These are phyloP conservation scores for Aspergillus haitiensis DNA, from an alignment of 495 filamentous ascomycete genomes.

Conservation along the genomic window DNA sequence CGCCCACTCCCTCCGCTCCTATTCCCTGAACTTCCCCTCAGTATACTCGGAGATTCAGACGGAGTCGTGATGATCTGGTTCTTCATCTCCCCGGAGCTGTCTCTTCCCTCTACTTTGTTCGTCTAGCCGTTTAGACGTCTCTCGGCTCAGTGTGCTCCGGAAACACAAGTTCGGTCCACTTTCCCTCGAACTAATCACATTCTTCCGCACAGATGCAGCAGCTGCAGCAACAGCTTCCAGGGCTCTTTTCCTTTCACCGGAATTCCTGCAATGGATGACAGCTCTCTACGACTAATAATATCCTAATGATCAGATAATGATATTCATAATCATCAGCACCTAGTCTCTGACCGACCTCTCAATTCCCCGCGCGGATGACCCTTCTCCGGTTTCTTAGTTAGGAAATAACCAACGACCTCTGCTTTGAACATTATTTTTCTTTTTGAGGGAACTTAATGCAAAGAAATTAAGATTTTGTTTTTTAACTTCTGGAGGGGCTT, in stretches of 20 bases:
- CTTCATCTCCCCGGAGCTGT: constrained; percentile 17
- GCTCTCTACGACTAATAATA: not conserved
- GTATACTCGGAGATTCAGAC: not conserved
- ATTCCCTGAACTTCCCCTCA: not conserved
- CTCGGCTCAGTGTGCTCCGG: constrained; percentile 46
- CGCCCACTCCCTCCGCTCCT: not conserved
- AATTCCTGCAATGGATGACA: constrained; percentile 7
- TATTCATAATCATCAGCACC: not conserved
- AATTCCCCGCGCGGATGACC: constrained; percentile 4
- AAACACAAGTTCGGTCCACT: constrained; percentile 30
- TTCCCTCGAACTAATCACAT: constrained; percentile 21
- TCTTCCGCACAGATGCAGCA: constrained; percentile 28
- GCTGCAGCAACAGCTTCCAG: not conserved
- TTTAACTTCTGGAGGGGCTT: too few species aligned
- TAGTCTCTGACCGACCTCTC: constrained; percentile 9
- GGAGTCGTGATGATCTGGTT: not conserved
- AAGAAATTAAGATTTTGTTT: too few species aligned
- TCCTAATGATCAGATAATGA: not conserved
- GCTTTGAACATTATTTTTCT: too few species aligned
- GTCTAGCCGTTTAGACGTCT: not conserved
- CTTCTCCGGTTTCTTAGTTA: not conserved
- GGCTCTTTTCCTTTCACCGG: constrained; percentile 21
- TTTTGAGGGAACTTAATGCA: too few species aligned
- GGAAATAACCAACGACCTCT: too few species aligned
- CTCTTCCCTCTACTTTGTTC: constrained; percentile 5